Conservation (phyloP, 2,329 filamentous ascomycete genomes). For the Leptographium radiaticola region DNA sequence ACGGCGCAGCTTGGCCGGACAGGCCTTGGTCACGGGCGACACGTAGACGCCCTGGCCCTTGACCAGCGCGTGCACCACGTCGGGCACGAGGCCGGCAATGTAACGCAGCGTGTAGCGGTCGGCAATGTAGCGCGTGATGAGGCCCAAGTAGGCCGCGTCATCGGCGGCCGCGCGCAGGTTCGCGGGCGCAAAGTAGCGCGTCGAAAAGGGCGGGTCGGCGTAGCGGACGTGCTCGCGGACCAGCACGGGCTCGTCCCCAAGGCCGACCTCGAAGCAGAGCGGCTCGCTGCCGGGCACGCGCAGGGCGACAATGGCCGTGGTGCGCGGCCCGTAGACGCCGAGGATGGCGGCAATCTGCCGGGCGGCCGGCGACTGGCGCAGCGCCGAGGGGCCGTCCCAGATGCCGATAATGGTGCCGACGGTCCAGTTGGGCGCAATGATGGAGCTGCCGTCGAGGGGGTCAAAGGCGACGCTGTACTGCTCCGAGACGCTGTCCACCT, state of each 20-base stretch:
- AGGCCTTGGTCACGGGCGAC: constrained; percentile 37
- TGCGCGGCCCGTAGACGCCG: constrained; percentile 41
- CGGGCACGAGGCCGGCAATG: constrained; percentile 47
- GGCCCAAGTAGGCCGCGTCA: constrained; percentile 30
- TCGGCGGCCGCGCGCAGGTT: constrained; percentile 46
- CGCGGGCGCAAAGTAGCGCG: constrained; percentile 48
- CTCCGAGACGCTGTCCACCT: constrained; percentile 16
- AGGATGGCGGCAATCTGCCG: constrained; percentile 36
- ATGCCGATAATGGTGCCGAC: constrained; percentile 48
- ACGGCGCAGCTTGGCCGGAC: constrained; percentile 42
- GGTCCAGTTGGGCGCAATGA: constrained; percentile 44
- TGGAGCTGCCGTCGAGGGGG: constrained; percentile 49
- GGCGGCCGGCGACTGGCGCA: constrained; percentile 24
- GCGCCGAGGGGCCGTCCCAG: constrained; percentile 37
- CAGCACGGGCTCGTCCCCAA: constrained; percentile 11
- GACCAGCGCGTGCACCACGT: constrained; percentile 43
- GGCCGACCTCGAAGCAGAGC: constrained; percentile 38
- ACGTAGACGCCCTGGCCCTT: constrained; percentile 51
- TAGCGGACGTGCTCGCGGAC: constrained; percentile 25
- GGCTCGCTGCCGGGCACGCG: constrained; percentile 26
- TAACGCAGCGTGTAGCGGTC: constrained; percentile 47
- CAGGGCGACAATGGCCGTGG: constrained; percentile 41
- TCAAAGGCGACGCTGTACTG: constrained; percentile 49
- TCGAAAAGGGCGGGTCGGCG: constrained; percentile 19
- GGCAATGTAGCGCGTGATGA: constrained; percentile 36